phyloP scores from a whole-genome alignment of 768 basidiomycete species.

The Pulveroboletus ravenelii region DNA sequence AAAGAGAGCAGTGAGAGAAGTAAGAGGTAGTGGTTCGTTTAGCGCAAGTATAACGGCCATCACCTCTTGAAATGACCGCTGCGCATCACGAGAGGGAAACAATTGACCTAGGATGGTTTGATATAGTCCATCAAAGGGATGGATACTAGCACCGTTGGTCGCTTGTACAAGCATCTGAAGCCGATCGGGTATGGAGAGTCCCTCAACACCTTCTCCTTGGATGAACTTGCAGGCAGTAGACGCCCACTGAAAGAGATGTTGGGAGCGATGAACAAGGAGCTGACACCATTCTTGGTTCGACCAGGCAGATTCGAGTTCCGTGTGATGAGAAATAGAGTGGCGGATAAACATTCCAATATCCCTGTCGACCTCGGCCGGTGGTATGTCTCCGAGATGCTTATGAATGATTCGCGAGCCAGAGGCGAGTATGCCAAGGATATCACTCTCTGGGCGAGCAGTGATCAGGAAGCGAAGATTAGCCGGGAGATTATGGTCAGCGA shows the following conservation, averaged over 20 bases:
- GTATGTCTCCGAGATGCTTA: constrained; percentile 12
- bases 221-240: constrained; percentile 28
- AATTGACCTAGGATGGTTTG: background rate
- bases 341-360: constrained; percentile 15
- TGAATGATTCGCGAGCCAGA: constrained; percentile 5
- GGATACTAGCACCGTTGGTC: background rate
- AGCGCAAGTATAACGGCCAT: background rate
- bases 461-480: constrained; percentile 23
- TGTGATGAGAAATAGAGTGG: constrained; percentile 8
- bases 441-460: constrained; percentile 26
- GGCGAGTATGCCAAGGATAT: constrained; percentile 14
- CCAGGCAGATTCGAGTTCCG: constrained; percentile 16
- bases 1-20: background rate
- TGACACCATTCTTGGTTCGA: constrained; percentile 20
- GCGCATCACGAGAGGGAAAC: background rate
- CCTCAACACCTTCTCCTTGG: constrained; percentile 3
- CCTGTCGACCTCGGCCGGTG: constrained; percentile 8
- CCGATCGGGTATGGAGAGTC: background rate
- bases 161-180: background rate
- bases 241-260: constrained; percentile 34
- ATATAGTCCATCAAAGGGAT: background rate
- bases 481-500: constrained; percentile 15
- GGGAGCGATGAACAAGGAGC: constrained; percentile 20
- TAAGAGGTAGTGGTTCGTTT: background rate
- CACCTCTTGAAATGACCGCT: background rate